Conservation (phyloP, 257 asterid genomes). For the Lycium barbarum region DNA sequence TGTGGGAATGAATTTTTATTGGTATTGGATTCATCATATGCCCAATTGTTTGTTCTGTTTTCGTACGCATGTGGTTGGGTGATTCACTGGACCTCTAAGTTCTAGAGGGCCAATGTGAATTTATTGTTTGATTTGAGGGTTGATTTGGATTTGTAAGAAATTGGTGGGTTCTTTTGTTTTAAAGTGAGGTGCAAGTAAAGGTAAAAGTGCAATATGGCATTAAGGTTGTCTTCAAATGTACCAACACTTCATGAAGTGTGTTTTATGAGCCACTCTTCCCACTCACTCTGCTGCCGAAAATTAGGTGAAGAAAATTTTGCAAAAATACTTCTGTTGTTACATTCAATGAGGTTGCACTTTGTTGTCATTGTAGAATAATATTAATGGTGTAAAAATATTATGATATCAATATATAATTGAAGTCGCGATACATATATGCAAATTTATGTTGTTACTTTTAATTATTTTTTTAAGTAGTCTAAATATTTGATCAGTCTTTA, state of each 20-base stretch:
- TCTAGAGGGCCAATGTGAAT: constrained; percentile 1
- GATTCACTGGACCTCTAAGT: not conserved
- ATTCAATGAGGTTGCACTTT: not conserved
- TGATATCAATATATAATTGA: no score
- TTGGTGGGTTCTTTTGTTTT: not conserved
- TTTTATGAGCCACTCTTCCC: constrained; percentile 23
- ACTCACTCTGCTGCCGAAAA: constrained; percentile 20
- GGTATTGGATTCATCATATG: not conserved
- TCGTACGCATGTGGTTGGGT: not conserved
- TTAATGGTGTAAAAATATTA: no score
- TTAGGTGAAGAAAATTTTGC: constrained; percentile 21
- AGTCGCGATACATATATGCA: no score
- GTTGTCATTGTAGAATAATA: not conserved
- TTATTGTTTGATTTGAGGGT: not conserved
- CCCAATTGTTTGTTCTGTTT: constrained; percentile 15
- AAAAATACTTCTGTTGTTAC: not conserved
- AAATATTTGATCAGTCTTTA: no score
- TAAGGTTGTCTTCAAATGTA: constrained; percentile 30
- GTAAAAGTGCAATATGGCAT: constrained; percentile 1
- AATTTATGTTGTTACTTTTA: no score
- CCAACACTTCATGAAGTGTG: constrained; percentile 30
- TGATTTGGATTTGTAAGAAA: constrained; percentile 10
- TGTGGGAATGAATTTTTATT: constrained; percentile 13
- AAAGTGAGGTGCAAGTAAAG: constrained; percentile 28
- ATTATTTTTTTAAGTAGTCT: no score